Evolutionary conservation across 1,284 basidiomycete genomes (phyloP).

Genomic region (Prillingera fragicola): DNA sequence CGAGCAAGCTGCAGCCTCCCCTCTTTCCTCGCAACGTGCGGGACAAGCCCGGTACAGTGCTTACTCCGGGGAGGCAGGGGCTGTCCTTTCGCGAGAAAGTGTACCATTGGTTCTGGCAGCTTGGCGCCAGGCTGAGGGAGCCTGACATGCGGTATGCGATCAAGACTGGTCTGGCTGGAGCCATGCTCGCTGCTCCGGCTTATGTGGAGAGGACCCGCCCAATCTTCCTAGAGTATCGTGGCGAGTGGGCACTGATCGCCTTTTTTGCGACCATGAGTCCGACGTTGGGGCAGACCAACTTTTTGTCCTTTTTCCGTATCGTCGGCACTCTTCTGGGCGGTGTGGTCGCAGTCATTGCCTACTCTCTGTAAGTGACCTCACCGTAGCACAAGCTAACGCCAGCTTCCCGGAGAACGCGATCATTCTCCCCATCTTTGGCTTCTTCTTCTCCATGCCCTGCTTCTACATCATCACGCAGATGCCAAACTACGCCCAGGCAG

Average conservation of each 20-base stretch:
- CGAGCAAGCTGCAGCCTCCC: slow-evolving; percentile 56
- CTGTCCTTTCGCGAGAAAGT: slow-evolving; percentile 58
- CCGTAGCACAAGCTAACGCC: slow-evolving; percentile 2
- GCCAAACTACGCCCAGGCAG: slow-evolving; percentile 71
- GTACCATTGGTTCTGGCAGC: slow-evolving; percentile 67
- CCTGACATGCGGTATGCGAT: slow-evolving; percentile 80
- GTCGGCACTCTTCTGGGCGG: slow-evolving; percentile 78
- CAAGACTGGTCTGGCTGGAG: slow-evolving; percentile 64
- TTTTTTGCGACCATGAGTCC: slow-evolving; percentile 86
- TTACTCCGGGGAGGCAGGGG: slow-evolving; percentile 62
- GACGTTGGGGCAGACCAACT: slow-evolving; percentile 75
- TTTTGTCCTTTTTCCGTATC: slow-evolving; percentile 62
- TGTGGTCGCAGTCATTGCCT: slow-evolving; percentile 64
- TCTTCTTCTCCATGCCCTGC: slow-evolving; percentile 86
- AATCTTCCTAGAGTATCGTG: slow-evolving; percentile 70
- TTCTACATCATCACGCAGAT: slow-evolving; percentile 78
- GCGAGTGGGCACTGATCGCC: slow-evolving; percentile 92
- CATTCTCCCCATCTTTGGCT: slow-evolving; percentile 73
- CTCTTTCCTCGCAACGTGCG: slow-evolving; percentile 73
- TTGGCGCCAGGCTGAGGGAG: slow-evolving; percentile 65
- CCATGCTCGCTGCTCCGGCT: slow-evolving; percentile 74
- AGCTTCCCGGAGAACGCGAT: slow-evolving; percentile 69
- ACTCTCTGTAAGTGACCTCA: slow-evolving; percentile 50
- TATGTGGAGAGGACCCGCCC: slow-evolving; percentile 74
- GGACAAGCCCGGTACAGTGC: slow-evolving; percentile 76